Base-by-base conservation (phyloP, 306 rosid species). In the Cucurbita moschata region DNA sequence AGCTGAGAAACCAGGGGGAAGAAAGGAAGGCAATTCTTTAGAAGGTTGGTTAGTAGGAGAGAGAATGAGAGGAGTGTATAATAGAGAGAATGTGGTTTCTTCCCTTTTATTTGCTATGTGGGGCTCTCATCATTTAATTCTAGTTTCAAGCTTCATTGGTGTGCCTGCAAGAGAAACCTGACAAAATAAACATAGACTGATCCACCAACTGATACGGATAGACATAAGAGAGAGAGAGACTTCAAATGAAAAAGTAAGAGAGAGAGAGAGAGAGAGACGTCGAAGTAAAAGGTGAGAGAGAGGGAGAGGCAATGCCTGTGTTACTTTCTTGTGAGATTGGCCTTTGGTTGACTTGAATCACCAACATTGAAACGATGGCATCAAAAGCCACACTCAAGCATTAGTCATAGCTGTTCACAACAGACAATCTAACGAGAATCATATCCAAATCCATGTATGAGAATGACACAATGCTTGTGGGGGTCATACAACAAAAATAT, bases 131-230 rank as follows among this genome's bases (percentile, higher is more conserved):
- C 71, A 78, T 68, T 80, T 76, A 72, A 54, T 62, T 59, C 74
- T 79, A 87, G 78, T 76, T 80, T 89, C 72, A 79, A 75, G 76
- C 47, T 78, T 62, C 78, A 78, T 81, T 83, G 78, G 57, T 77
- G 82, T 56, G 84, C 86, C 86, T 77, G 89, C 78, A 72, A 88
- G 89, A 84, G 90, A 86, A 88, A 91, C 88, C 92, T 86, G 96
- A 84, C 97, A 91, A 91, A 95, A 86, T 89, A 91, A 89, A 86
- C 96, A 85, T 46, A 60, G 85, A 81, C 81, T 78, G 96, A n/a
- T 97, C 99, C 99, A 95, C 90, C 80, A 73, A 78, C 85, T 85
- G 94, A 82, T 79, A 82, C 61, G 78, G 88, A 87, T 83, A 82
- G 86, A 90, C 83, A 82, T 79, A 75, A 72, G 83, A 79, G 79